Evolutionary conservation across 441 rosid species (phyloP).

Genomic region (Euphorbia schlechtendalii): DNA sequence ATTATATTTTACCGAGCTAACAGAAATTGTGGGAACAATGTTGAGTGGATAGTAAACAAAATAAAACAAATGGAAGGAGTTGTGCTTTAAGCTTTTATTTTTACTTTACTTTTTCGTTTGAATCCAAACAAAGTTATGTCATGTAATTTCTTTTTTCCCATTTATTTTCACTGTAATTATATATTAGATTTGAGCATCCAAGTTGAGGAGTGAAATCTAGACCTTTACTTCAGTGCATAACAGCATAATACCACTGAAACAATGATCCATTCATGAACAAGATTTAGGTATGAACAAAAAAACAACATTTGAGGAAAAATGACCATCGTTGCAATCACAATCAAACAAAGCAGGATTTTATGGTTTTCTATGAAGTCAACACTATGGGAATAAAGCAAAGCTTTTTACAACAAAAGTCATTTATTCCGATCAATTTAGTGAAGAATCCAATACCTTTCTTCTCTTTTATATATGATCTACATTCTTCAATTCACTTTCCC

Average conservation of each 20-base stretch:
- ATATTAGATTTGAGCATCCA: no score
- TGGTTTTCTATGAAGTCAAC: constrained; percentile 16
- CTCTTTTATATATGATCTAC: constrained; percentile 14
- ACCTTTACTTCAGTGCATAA: background rate
- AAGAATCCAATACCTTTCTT: constrained; percentile 33
- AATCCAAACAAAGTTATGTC: no score
- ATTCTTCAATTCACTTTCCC: background rate
- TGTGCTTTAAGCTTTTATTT: no score
- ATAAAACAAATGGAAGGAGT: no score
- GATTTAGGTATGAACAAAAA: constrained; percentile 3
- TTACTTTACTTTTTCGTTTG: no score
- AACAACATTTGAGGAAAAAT: background rate
- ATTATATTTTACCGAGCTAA: no score
- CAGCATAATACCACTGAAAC: background rate
- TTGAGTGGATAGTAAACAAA: no score
- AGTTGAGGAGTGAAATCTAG: no score
- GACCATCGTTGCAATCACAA: background rate
- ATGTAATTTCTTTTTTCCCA: no score
- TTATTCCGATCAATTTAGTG: constrained; percentile 25
- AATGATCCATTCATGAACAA: background rate
- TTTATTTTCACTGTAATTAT: no score
- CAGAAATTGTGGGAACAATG: no score
- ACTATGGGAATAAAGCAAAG: constrained; percentile 23
- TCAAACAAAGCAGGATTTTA: background rate
- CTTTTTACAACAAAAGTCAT: constrained; percentile 20